Percentiles rank a stretch among this genome's conserved stretches.
Evolutionary conservation across 305 asterid genomes (phyloP).

Genomic region (Fraxinus xanthoxyloides): DNA sequence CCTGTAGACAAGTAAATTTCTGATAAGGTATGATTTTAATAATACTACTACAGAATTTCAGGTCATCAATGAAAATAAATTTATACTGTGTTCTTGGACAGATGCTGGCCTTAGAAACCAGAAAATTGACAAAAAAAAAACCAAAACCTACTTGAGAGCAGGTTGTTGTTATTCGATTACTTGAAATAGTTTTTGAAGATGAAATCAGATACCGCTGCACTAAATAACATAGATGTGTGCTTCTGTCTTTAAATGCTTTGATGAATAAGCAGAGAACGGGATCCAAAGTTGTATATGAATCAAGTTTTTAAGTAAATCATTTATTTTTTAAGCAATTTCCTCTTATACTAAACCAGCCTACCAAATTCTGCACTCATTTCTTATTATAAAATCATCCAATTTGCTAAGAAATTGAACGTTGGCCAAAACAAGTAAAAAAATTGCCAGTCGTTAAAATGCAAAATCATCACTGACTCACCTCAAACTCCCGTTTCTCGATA

Average conservation of each 20-base stretch:
- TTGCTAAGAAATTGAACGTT: background rate
- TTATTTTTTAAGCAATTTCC: background rate
- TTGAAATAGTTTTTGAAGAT: background rate
- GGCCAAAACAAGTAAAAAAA: background rate
- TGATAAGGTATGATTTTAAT: background rate
- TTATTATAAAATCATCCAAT: background rate
- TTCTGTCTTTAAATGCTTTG: background rate
- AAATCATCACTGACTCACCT: conserved; percentile 16
- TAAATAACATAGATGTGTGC: background rate
- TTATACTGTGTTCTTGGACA: background rate
- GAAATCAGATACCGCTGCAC: background rate
- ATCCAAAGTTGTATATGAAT: background rate
- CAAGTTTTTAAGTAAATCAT: background rate
- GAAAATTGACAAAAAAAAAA: background rate
- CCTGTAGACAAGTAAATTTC: conserved; percentile 1
- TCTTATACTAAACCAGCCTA: background rate
- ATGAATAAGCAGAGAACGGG: background rate
- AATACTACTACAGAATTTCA: background rate
- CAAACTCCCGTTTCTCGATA: background rate
- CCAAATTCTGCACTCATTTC: background rate
- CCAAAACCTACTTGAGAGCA: background rate
- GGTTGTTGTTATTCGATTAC: background rate
- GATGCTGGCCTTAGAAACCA: background rate
- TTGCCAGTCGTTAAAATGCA: background rate
- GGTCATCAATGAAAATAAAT: background rate